Evolutionary conservation across 2,329 filamentous ascomycete genomes (phyloP), one percentile per base, ranked within the genome.

Genomic region (Helicocarpus griseus): DNA sequence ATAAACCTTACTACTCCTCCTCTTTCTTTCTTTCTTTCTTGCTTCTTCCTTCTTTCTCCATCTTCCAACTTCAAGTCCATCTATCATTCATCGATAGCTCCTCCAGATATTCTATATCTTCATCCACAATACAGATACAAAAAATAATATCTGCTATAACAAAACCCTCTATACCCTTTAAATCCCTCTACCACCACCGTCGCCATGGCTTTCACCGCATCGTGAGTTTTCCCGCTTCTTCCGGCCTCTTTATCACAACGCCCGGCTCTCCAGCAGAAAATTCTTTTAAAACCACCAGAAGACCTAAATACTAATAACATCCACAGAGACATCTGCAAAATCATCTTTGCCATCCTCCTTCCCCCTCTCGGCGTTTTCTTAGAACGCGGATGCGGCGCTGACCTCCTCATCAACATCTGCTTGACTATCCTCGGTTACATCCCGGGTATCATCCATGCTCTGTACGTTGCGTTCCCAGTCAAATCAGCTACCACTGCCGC

Each of bases 321-420:
- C 19, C 26, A 21, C 21, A 29, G 49, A 19, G 45, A 35, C 22
- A 82, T 87, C 73, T 83, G 82, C 81, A 87, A 87, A 76, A 85
- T 87, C 77, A 80, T 95, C 73, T 79, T 95, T 74, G 89, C 89
- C 77, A 77, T 95, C 77, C 76, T 95, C 75, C 82, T 95, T 59
- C 89, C 89, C 52, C 89, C 89, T 68, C 74, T 95, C 51, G 89
- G 89, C 76, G 89, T 95, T 69, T 93, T 95, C 80, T 86, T 95
- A 61, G 89, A 95, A 84, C 83, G 86, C 62, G 89, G 89, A 64
- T 95, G 89, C 75, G 85, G 85, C 67, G 82, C 84, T 60, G 87
- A 95, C 69, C 77, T 95, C 65, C 77, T 91, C 72, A 94, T 95
- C 81, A 95, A 94, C 83, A 87, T 95, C 72, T 79, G 89, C 65